Conservation (phyloP, 208 protist species). For the Jaenimonas drosophilae region DNA sequence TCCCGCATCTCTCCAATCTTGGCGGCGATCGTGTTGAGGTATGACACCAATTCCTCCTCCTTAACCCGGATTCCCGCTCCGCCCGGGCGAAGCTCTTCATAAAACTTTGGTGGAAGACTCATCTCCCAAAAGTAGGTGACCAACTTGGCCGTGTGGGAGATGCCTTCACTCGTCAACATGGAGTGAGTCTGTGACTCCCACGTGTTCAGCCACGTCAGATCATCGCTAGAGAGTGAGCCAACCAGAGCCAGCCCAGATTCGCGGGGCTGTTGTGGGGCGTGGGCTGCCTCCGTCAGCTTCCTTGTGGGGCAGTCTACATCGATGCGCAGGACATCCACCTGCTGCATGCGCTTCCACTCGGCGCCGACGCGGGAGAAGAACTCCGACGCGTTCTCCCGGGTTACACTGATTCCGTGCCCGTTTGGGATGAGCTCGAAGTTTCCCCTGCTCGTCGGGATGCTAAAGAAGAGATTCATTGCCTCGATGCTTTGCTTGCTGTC, state of each 20-base stretch:
- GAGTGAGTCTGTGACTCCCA: too few species aligned
- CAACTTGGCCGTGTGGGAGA: too few species aligned
- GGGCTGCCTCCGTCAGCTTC: too few species aligned
- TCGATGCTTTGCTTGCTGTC: too few species aligned
- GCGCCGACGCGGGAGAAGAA: slow-evolving; percentile 22
- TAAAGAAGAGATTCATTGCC: slow-evolving; percentile 12
- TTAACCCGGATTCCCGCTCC: not conserved
- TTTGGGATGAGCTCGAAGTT: slow-evolving; percentile 33
- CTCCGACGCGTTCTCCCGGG: slow-evolving; percentile 21
- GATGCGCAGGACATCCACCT: slow-evolving; percentile 1
- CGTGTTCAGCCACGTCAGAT: too few species aligned
- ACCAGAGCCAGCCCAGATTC: too few species aligned
- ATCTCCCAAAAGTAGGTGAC: too few species aligned
- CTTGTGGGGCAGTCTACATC: slow-evolving; percentile 10
- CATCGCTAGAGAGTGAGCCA: too few species aligned
- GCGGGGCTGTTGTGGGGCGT: too few species aligned
- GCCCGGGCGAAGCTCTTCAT: not conserved
- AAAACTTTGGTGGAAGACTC: too few species aligned
- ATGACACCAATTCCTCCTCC: not conserved
- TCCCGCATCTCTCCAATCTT: not conserved
- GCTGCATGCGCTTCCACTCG: slow-evolving; percentile 8
- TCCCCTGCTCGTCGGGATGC: slow-evolving; percentile 8
- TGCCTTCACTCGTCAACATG: too few species aligned
- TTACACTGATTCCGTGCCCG: slow-evolving; percentile 31
- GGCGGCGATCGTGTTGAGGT: not conserved